Conservation (phyloP, 208 protist species). For the Trypanosoma cruzi region DNA sequence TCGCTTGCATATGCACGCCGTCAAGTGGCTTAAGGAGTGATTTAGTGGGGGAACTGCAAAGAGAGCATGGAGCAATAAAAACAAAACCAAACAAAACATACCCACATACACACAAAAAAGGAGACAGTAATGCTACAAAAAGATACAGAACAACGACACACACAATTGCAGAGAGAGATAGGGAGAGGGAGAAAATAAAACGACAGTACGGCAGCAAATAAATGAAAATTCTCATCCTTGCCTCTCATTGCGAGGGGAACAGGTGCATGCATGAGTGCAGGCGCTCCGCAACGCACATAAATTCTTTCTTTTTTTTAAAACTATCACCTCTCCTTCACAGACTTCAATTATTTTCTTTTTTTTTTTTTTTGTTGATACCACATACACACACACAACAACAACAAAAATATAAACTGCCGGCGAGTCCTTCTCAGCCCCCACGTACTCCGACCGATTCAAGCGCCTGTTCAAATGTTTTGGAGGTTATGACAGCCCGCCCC, state of each 20-base stretch:
- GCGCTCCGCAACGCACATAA: no score
- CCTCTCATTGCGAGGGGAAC: no score
- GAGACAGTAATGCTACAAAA: no score
- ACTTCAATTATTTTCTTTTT: background rate
- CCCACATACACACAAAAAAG: background rate
- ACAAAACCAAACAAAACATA: background rate
- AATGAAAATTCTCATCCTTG: no score
- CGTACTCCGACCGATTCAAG: constrained; percentile 56
- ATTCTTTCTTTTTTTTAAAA: background rate
- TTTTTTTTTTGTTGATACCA: background rate
- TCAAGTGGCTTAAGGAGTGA: background rate
- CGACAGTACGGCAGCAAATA: background rate
- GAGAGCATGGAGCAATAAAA: background rate
- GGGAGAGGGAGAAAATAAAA: background rate
- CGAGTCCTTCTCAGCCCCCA: background rate
- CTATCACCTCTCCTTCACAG: background rate
- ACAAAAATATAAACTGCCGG: no score
- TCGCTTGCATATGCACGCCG: background rate
- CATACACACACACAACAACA: no score
- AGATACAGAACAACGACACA: no score
- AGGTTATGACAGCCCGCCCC: constrained; percentile 35
- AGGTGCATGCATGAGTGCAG: no score
- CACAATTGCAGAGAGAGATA: background rate
- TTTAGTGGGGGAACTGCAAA: background rate
- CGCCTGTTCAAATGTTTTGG: constrained; percentile 49